A percentile compares a stretch with the other conserved stretches of the same genome.
phyloP scores from a whole-genome alignment of 768 basidiomycete genomes.

The Lactifluus piperatus region DNA sequence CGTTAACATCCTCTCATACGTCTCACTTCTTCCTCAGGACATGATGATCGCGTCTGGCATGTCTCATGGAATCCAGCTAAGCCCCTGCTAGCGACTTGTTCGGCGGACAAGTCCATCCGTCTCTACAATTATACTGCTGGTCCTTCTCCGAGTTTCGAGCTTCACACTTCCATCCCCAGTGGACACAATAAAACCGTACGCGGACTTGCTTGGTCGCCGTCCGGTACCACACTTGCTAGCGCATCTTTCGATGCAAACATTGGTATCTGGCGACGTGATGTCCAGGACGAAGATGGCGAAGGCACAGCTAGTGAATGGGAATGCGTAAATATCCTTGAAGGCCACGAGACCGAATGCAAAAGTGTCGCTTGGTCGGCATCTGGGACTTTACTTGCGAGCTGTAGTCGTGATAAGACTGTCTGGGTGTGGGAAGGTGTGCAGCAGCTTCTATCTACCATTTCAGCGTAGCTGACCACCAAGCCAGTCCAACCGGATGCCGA shows the following conservation, averaged over 20 bases:
- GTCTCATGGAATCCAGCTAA: slow-evolving; percentile 83
- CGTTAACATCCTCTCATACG: background rate
- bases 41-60: slow-evolving; percentile 82
- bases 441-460: background rate
- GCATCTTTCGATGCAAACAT: slow-evolving; percentile 93
- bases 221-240: slow-evolving; percentile 78
- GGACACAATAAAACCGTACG: slow-evolving; percentile 87
- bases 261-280: slow-evolving; percentile 79
- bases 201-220: slow-evolving; percentile 80
- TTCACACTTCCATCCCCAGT: slow-evolving; percentile 62
- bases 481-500: slow-evolving; percentile 85
- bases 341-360: slow-evolving; percentile 97
- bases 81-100: slow-evolving; percentile 84
- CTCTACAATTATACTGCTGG: slow-evolving; percentile 57
- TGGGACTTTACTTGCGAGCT: slow-evolving; percentile 76
- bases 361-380: slow-evolving; percentile 28
- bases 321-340: slow-evolving; percentile 78
- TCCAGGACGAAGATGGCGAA: slow-evolving; percentile 32
- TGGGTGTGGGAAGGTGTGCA: slow-evolving; percentile 96
- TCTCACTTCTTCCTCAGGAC: slow-evolving; percentile 34
- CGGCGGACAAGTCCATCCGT: slow-evolving; percentile 86
- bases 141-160: slow-evolving; percentile 35
- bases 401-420: slow-evolving; percentile 93
- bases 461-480: background rate
- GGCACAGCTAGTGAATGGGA: slow-evolving; percentile 59